Evolutionary conservation across 805 yeast genomes (phyloP).

Genomic region (Wickerhamomyces bovis): DNA sequence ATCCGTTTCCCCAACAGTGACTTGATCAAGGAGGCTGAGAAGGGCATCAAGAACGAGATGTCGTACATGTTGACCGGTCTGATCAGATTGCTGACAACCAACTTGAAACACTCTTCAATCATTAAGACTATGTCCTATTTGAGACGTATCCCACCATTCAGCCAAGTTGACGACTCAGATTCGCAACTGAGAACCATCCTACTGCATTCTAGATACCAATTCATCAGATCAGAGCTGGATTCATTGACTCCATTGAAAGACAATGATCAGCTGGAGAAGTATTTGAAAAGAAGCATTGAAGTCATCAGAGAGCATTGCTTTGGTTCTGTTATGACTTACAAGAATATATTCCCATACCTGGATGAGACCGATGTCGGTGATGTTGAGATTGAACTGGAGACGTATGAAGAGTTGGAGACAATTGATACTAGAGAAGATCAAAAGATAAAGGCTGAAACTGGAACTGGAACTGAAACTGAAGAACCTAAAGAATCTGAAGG

Average conservation of each 20-base stretch:
- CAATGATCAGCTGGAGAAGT: conserved; percentile 48
- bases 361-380: conserved; percentile 19
- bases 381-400: conserved; percentile 7
- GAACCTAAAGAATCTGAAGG: conserved; percentile 17
- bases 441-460: not conserved
- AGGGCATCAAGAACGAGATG: conserved; percentile 50
- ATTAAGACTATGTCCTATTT: conserved; percentile 75
- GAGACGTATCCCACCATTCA: conserved; percentile 56
- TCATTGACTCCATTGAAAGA: conserved; percentile 51
- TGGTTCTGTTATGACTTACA: conserved; percentile 61
- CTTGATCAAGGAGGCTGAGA: conserved; percentile 44
- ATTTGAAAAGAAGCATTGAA: conserved; percentile 75
- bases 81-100: conserved; percentile 63
- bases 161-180: conserved; percentile 21
- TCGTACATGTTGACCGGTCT: conserved; percentile 66
- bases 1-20: conserved; percentile 61
- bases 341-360: conserved; percentile 50
- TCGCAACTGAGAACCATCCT: conserved; percentile 47
- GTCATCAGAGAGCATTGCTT: conserved; percentile 78
- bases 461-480: conserved; percentile 1
- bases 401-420: not conserved
- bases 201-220: conserved; percentile 61
- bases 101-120: conserved; percentile 70
- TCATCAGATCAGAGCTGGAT: conserved; percentile 55
- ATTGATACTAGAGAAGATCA: not conserved